Evolutionary conservation across 345 rosid genomes (phyloP).

Genomic region (Noccaea bulbosa): DNA sequence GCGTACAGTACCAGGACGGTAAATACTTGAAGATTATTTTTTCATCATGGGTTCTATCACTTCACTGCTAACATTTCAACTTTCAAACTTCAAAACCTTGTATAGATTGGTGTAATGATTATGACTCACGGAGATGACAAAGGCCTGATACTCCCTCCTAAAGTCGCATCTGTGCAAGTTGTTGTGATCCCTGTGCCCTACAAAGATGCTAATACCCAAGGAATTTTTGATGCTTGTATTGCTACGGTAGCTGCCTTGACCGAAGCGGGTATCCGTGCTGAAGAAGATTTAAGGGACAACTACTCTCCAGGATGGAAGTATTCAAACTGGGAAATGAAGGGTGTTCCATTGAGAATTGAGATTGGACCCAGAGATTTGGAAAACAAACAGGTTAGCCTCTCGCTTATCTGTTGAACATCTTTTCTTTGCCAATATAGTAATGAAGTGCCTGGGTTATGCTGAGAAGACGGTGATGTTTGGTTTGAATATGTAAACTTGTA

Average conservation of each 20-base stretch:
- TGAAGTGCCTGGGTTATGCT: conserved; percentile 13
- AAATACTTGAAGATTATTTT: conserved; percentile 28
- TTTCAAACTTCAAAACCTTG: conserved; percentile 25
- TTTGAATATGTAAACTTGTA: conserved; percentile 1
- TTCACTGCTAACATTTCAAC: conserved; percentile 5
- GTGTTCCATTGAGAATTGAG: conserved; percentile 96
- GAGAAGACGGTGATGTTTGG: background rate
- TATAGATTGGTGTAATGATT: conserved; percentile 93
- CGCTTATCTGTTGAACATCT: conserved; percentile 2
- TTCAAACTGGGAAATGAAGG: conserved; percentile 97
- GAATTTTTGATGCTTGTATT: conserved; percentile 81
- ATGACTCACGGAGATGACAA: conserved; percentile 95
- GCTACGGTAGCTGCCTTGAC: conserved; percentile 67
- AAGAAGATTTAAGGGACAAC: conserved; percentile 81
- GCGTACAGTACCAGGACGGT: conserved; percentile 88
- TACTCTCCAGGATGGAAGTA: conserved; percentile 99
- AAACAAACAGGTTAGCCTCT: conserved; percentile 66
- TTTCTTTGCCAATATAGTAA: background rate
- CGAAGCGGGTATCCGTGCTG: conserved; percentile 79
- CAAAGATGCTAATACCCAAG: conserved; percentile 85
- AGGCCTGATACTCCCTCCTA: conserved; percentile 71
- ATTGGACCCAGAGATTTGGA: conserved; percentile 92
- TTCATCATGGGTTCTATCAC: background rate
- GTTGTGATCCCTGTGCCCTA: conserved; percentile 90
- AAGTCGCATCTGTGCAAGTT: conserved; percentile 86